Percentiles rank a stretch among this genome's conserved stretches.
These are phyloP conservation scores for Nemania sp. DNA, from an alignment of 2,329 filamentous ascomycete species.

Conservation along the genomic window DNA sequence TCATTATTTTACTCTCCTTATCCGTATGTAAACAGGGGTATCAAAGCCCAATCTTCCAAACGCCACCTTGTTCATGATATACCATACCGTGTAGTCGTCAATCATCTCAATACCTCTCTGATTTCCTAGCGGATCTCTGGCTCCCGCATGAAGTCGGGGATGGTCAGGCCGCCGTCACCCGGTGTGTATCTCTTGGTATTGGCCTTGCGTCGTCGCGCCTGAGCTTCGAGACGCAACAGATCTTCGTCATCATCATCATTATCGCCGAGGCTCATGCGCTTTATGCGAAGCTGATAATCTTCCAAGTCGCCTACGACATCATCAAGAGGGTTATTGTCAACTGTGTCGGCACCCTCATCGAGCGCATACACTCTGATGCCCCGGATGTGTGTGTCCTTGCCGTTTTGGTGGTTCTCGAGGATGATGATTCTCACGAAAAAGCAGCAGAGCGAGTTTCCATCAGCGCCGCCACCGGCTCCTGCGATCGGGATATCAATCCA, in stretches of 20 bases:
- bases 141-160: conserved; percentile 47
- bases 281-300: conserved; percentile 35
- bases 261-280: conserved; percentile 35
- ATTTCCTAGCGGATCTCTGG: conserved; percentile 44
- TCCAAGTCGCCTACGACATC: conserved; percentile 41
- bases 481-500: conserved; percentile 82
- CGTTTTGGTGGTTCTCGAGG: conserved; percentile 97
- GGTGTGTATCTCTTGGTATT: conserved; percentile 35
- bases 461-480: conserved; percentile 59
- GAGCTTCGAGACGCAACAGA: conserved; percentile 37
- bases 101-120: background rate
- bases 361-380: conserved; percentile 83
- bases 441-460: conserved; percentile 76
- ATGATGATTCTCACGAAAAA: conserved; percentile 91
- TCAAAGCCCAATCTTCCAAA: conserved; percentile 21
- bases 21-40: conserved; percentile 17
- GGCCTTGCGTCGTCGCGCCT: conserved; percentile 37
- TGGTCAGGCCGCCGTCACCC: conserved; percentile 41
- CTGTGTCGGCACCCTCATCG: conserved; percentile 49
- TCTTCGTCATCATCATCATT: conserved; percentile 42
- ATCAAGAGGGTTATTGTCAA: conserved; percentile 42
- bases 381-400: conserved; percentile 96
- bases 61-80: conserved; percentile 12
- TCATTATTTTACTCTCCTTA: background rate
- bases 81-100: conserved; percentile 8